phyloP scores from a whole-genome alignment of 805 yeast species.

The Spathaspora hagerdaliae region DNA sequence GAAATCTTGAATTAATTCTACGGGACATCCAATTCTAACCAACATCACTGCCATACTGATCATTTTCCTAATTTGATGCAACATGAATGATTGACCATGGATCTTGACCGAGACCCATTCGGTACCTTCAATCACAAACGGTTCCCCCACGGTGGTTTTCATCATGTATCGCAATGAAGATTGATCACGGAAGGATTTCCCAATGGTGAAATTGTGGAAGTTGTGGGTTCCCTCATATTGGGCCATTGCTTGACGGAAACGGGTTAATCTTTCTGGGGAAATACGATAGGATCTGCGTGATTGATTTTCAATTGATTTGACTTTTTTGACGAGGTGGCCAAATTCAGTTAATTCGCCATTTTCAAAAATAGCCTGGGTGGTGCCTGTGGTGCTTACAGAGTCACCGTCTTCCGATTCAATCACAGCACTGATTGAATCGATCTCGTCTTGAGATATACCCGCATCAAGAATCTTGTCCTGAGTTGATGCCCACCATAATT shows the following conservation, averaged over 20 bases:
- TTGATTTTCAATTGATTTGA: constrained; percentile 60
- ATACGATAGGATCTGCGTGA: constrained; percentile 70
- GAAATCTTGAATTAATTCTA: constrained; percentile 69
- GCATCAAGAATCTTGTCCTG: constrained; percentile 27
- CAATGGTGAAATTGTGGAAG: constrained; percentile 84
- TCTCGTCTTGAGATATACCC: constrained; percentile 9
- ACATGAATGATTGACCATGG: constrained; percentile 97
- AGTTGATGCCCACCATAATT: constrained; percentile 65
- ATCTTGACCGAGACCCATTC: constrained; percentile 96
- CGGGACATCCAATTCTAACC: constrained; percentile 82
- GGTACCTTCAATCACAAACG: constrained; percentile 86
- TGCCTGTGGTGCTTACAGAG: neutral
- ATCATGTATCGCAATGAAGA: constrained; percentile 84
- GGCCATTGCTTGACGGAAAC: constrained; percentile 65
- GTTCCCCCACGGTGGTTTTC: constrained; percentile 72
- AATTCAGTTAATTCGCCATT: constrained; percentile 30
- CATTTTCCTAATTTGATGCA: constrained; percentile 97
- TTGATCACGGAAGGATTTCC: constrained; percentile 79
- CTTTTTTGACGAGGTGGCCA: constrained; percentile 43
- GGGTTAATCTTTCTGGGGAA: constrained; percentile 54
- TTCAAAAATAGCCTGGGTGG: constrained; percentile 14
- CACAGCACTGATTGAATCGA: constrained; percentile 3
- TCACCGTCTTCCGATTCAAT: constrained; percentile 4
- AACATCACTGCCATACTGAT: constrained; percentile 89
- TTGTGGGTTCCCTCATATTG: constrained; percentile 84